Conservation (phyloP, 352 stramenopile genomes). For the Aphanomyces euteiches region DNA sequence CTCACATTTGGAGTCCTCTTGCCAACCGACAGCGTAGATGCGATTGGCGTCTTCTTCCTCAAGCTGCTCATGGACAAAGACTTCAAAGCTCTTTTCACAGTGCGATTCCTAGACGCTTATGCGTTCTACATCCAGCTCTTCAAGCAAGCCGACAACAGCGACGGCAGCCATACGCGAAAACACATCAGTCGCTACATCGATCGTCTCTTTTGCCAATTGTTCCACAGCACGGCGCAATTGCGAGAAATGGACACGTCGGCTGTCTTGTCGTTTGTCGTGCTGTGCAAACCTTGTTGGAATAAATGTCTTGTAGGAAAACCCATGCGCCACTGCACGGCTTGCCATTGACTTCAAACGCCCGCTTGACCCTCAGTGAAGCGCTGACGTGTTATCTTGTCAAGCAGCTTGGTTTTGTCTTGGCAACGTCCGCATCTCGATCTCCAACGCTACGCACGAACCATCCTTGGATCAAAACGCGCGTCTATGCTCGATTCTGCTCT, state of each 20-base stretch:
- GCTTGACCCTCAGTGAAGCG: constrained; percentile 1
- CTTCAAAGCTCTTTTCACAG: constrained; percentile 81
- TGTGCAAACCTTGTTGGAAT: neutral
- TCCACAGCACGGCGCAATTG: constrained; percentile 75
- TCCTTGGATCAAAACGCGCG: constrained; percentile 72
- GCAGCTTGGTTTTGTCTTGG: neutral
- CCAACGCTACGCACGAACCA: constrained; percentile 50
- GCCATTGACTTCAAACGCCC: neutral
- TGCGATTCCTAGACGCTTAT: constrained; percentile 78
- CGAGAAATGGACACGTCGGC: constrained; percentile 48
- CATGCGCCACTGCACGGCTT: constrained; percentile 3
- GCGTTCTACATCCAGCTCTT: constrained; percentile 76
- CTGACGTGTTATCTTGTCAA: neutral
- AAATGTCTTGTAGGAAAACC: neutral
- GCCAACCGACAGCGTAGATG: constrained; percentile 64
- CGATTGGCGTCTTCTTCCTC: constrained; percentile 74
- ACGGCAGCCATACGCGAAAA: constrained; percentile 52
- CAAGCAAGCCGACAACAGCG: constrained; percentile 59
- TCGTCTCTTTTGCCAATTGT: constrained; percentile 79
- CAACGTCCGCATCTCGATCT: neutral
- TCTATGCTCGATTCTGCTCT: constrained; percentile 75
- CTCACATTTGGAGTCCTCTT: constrained; percentile 66
- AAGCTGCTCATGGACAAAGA: constrained; percentile 74
- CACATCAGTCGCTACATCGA: constrained; percentile 80
- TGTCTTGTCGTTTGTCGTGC: neutral